Base-by-base conservation (phyloP, 2,329 filamentous ascomycete species). In the Penicillium palitans region DNA sequence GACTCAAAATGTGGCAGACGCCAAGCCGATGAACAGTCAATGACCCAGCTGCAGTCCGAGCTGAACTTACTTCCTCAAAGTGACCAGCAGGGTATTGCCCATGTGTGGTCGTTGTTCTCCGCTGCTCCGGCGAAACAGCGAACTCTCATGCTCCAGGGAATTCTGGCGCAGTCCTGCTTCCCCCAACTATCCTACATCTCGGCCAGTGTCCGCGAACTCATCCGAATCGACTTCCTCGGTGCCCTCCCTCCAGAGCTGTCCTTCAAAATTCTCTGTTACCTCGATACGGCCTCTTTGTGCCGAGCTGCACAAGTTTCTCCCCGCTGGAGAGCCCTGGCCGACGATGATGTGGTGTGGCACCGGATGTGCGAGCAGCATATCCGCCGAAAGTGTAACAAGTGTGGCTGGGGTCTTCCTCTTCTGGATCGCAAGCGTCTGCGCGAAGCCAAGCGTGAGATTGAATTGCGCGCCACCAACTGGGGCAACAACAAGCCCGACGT, bases 331-430 rank as follows among this genome's bases (percentile, higher is more conserved):
- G 85, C 85, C 57, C 80, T 99, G 41, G 93, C 95, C n/a, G 95
- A 98, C 68, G 93, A 97, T 71, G 93, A 99, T 74, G 90, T 96
- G 9, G 93, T 99, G 4, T 99, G 95, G 95, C 90, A 97, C 72
- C 90, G 89, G 63, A 97, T 98, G 93, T 99, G 95, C 72, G 92
- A 96, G 75, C 93, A 98, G 72, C 93, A 96, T 74, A 96, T 97
- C 67, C 91, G 96, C 72, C 83, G 91, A 60, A 96, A 96, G 72
- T 97, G 93, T 74, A 93, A 87, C 59, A 96, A 95, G 72, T 99
- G 95, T 72, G 93, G 95, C 25, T 98, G 93, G 91, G 95, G 95
- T 2, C 77, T 99, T 60, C 95, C 95, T 17, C 78, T 96, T 57
- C 79, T 99, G 51, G 95, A 99, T 71, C 85, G 91, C 67, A 96